Conservation (phyloP, 495 filamentous ascomycete species). For the Xylaria venustula region DNA sequence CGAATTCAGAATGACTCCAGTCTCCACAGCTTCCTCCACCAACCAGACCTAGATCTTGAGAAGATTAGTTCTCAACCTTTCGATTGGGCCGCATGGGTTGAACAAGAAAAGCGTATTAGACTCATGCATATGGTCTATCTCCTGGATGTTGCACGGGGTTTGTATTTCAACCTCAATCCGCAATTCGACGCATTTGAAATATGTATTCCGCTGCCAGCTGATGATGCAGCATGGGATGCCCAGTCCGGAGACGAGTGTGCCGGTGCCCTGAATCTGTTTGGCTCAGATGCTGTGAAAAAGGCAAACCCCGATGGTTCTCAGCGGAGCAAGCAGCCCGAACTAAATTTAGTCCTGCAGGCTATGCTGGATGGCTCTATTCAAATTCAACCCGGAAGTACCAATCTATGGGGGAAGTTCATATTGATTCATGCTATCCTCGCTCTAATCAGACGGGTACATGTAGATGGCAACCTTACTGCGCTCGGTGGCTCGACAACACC, state of each 20-base stretch:
- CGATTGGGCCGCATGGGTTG: conserved; percentile 62
- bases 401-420: conserved; percentile 67
- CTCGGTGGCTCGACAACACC: conserved; percentile 42
- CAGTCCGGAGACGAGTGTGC: conserved; percentile 53
- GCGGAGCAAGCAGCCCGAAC: conserved; percentile 56
- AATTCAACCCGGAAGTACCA: conserved; percentile 57
- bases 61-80: conserved; percentile 40
- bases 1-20: conserved; percentile 36
- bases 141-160: conserved; percentile 55
- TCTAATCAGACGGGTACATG: conserved; percentile 45
- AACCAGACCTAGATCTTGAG: conserved; percentile 37
- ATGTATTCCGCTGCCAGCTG: conserved; percentile 58
- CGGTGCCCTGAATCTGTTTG: conserved; percentile 57
- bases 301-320: conserved; percentile 58
- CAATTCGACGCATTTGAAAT: conserved; percentile 58
- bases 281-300: conserved; percentile 39
- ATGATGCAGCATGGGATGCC: conserved; percentile 69
- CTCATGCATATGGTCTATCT: conserved; percentile 61
- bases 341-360: conserved; percentile 52
- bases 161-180: conserved; percentile 62
- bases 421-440: conserved; percentile 63
- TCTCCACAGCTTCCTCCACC: conserved; percentile 45
- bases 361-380: conserved; percentile 51
- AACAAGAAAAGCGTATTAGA: conserved; percentile 64
- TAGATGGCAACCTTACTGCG: conserved; percentile 30